Percentiles rank a stretch among this genome's conserved stretches.
Evolutionary conservation across 2,329 filamentous ascomycete genomes (phyloP).

Genomic region (Nemania serpens): DNA sequence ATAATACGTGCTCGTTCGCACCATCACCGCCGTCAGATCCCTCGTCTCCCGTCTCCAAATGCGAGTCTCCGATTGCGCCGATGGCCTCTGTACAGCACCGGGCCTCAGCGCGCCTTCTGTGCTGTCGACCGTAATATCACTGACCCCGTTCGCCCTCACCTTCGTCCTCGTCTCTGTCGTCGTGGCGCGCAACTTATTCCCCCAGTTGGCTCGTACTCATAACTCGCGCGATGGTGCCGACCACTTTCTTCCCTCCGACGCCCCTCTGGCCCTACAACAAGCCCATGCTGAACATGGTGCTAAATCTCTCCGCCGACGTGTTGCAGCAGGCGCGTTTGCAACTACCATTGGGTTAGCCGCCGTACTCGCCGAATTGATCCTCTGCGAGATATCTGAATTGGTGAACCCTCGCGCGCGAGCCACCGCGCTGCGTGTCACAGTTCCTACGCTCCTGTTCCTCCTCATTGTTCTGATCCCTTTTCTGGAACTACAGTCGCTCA

Average conservation of each 20-base stretch:
- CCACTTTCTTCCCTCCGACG: constrained; percentile 65
- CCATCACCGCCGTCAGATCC: neutral
- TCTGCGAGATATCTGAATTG: constrained; percentile 81
- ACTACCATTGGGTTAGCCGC: constrained; percentile 76
- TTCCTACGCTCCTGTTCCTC: constrained; percentile 72
- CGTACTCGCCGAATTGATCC: constrained; percentile 78
- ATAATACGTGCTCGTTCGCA: constrained; percentile 4
- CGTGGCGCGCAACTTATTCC: constrained; percentile 72
- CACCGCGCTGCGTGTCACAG: constrained; percentile 69
- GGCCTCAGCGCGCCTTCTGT: constrained; percentile 49
- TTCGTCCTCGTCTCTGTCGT: constrained; percentile 67
- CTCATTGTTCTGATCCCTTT: constrained; percentile 78
- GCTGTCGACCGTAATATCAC: constrained; percentile 58
- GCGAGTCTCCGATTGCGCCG: constrained; percentile 56
- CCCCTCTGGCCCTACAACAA: constrained; percentile 62
- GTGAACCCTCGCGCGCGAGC: constrained; percentile 70
- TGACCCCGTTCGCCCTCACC: constrained; percentile 72
- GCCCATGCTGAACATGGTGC: constrained; percentile 62
- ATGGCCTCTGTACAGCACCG: constrained; percentile 59
- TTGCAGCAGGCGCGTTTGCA: constrained; percentile 71
- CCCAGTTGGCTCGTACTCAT: constrained; percentile 65
- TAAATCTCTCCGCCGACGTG: constrained; percentile 55
- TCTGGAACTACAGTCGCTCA: constrained; percentile 73
- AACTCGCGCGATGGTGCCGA: constrained; percentile 60
- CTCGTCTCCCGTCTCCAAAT: constrained; percentile 32